Conservation (phyloP, 2,329 filamentous ascomycete species). For the Epichloe uncinata region DNA sequence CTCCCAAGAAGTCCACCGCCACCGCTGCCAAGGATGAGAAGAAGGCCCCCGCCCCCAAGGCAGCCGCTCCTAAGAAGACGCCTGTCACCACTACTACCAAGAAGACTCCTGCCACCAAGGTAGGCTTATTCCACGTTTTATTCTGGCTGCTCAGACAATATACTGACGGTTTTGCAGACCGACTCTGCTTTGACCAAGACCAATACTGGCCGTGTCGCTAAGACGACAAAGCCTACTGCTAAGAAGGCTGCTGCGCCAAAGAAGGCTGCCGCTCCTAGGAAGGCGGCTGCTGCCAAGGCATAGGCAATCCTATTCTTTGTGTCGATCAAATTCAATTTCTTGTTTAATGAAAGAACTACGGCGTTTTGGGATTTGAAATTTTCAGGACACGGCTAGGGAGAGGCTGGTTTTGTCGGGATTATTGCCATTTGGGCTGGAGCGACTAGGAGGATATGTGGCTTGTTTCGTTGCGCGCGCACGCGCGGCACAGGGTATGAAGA, state of each 20-base stretch:
- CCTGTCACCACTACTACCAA: background rate
- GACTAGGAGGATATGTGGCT: constrained; percentile 9
- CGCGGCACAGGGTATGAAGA: constrained; percentile 9
- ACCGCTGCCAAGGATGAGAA: constrained; percentile 15
- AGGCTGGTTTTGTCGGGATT: constrained; percentile 8
- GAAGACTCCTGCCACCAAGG: constrained; percentile 10
- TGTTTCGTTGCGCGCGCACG: constrained; percentile 10
- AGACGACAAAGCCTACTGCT: constrained; percentile 39
- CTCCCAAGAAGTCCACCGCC: constrained; percentile 16
- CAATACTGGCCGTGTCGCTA: constrained; percentile 75
- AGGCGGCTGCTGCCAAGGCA: constrained; percentile 30
- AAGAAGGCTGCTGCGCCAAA: constrained; percentile 33
- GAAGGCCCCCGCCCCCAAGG: constrained; percentile 21
- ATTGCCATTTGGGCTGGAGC: constrained; percentile 10
- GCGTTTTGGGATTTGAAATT: constrained; percentile 20
- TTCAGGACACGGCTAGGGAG: constrained; percentile 8
- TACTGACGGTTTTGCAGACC: constrained; percentile 2
- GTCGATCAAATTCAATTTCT: constrained; percentile 7
- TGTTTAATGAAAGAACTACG: constrained; percentile 21
- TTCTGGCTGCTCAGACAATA: background rate
- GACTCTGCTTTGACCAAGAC: constrained; percentile 60
- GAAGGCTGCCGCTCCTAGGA: constrained; percentile 32
- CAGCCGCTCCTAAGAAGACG: constrained; percentile 11
- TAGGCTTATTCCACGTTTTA: background rate
- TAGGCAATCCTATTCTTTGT: constrained; percentile 14